These are phyloP conservation scores for Euphorbia tirucalli DNA, from an alignment of 345 rosid species.

Conservation along the genomic window DNA sequence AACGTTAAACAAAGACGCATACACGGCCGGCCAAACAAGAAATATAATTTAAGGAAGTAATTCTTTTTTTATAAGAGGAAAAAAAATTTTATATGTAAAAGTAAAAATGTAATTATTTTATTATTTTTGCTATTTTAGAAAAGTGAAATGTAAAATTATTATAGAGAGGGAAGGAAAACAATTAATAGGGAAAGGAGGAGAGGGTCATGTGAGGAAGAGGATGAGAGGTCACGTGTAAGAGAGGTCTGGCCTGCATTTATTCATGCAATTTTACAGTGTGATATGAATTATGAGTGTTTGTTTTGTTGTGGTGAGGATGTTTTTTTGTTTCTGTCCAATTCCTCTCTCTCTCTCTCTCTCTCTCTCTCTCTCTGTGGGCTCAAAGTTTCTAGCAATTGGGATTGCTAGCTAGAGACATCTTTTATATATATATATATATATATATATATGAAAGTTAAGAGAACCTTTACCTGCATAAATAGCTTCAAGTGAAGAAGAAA, in stretches of 20 bases:
- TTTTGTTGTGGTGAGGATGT: constrained; percentile 42
- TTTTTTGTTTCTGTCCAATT: constrained; percentile 50
- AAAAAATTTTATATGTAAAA: no score
- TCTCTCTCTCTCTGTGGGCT: constrained; percentile 38
- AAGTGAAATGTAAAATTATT: no score
- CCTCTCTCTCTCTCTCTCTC: neutral
- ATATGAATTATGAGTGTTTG: constrained; percentile 49
- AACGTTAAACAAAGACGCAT: no score
- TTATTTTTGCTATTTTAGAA: no score
- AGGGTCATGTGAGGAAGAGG: constrained; percentile 43
- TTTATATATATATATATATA: no score
- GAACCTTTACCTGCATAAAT: constrained; percentile 19
- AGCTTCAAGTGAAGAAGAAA: neutral
- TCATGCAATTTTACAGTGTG: constrained; percentile 47
- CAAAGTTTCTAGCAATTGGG: constrained; percentile 33
- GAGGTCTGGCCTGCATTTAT: constrained; percentile 38
- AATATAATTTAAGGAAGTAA: no score
- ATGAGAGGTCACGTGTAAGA: constrained; percentile 42
- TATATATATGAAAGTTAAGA: no score
- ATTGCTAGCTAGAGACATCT: constrained; percentile 9
- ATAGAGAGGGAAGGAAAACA: no score
- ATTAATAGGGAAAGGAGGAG: neutral
- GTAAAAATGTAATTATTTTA: no score
- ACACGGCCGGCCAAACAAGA: no score
- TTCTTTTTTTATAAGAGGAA: no score